phyloP scores from a whole-genome alignment of 192 early-diverging fungal genomes.

The Coemansia sp. region DNA sequence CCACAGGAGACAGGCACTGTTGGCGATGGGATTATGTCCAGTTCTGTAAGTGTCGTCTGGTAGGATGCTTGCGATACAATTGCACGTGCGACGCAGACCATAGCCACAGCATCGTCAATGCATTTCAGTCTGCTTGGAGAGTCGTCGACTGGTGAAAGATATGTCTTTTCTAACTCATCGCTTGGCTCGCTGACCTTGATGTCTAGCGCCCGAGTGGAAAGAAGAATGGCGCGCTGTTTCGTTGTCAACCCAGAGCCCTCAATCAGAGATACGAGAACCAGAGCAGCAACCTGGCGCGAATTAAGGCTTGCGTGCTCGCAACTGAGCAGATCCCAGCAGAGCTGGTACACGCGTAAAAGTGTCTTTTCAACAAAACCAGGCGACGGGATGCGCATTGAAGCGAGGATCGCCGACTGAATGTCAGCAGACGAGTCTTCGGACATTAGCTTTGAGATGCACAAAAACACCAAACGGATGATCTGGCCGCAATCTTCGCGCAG shows the following conservation, averaged over 20 bases:
- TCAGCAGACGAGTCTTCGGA: slow-evolving; percentile 5
- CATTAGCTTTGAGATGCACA: slow-evolving; percentile 36
- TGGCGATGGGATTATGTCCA: slow-evolving; percentile 21
- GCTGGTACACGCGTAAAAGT: slow-evolving; percentile 23
- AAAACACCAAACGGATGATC: slow-evolving; percentile 37
- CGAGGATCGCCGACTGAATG: slow-evolving; percentile 28
- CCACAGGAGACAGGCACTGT: slow-evolving; percentile 16
- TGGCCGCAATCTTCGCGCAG: slow-evolving; percentile 46
- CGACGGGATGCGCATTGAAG: slow-evolving; percentile 32
- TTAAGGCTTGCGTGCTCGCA: slow-evolving; percentile 35
- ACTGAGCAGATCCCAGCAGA: slow-evolving; percentile 39
- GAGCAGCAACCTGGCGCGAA: slow-evolving; percentile 48
- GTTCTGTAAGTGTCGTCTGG: slow-evolving; percentile 30
- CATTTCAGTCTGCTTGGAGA: slow-evolving; percentile 20
- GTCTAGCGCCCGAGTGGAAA: slow-evolving; percentile 30
- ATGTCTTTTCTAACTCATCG: neutral
- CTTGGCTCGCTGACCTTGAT: slow-evolving; percentile 9
- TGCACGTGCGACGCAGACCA: slow-evolving; percentile 52
- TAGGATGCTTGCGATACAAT: slow-evolving; percentile 40
- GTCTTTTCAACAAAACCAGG: slow-evolving; percentile 26
- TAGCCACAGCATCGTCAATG: slow-evolving; percentile 49
- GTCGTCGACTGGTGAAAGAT: slow-evolving; percentile 17
- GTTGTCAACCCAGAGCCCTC: slow-evolving; percentile 33
- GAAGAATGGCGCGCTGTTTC: slow-evolving; percentile 12
- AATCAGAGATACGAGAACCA: slow-evolving; percentile 42